Base-by-base conservation (phyloP, 768 basidiomycete genomes). In the Suillus hirtellus region DNA sequence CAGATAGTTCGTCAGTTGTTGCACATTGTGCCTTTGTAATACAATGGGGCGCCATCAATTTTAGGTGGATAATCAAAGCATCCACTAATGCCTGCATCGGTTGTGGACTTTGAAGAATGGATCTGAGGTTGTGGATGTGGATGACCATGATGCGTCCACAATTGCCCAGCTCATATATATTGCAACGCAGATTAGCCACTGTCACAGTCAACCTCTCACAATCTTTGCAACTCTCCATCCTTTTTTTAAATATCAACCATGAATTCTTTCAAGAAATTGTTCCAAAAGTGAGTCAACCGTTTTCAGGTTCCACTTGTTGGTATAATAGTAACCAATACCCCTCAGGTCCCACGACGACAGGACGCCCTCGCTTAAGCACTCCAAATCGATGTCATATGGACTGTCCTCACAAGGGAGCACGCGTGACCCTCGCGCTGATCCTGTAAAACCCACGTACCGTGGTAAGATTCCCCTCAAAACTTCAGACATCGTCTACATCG, bases 401-500 rank as follows among this genome's bases (percentile, higher is more conserved):
- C 17, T 56, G 7, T 59, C 60, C 35, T 64, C 63, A 12, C 44
- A 31, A 14, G 24, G 44, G 14, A 65, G 47, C 21, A 27, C 17
- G 10, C 17, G 31, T 3, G 62, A 60, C 19, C 31, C n/a, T 42
- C n/a, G 40, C 3, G 11, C 14, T 14, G 60, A 66, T 31, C 27
- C 37, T 34, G n/a, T 35, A 19, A 63, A 55, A 49, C 52, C 60
- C 11, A 52, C 60, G 27, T 64, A 64, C 34, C 60, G 60, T 24
- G 66, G 63, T 37, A 64, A 64, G 46, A 15, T 21, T 4, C 63
- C 67, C 10, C 61, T 68, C 24, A 61, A 66, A 46, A 24, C 55
- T 31, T 61, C 55, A 10, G 65, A 66, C 11, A 61, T 62, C 35
- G 31, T 55, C 10, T 66, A 62, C 43, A 55, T 62, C 4, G 58